These are phyloP conservation scores for Mimosa bimucronata DNA, from an alignment of 306 rosid species.

Conservation along the genomic window DNA sequence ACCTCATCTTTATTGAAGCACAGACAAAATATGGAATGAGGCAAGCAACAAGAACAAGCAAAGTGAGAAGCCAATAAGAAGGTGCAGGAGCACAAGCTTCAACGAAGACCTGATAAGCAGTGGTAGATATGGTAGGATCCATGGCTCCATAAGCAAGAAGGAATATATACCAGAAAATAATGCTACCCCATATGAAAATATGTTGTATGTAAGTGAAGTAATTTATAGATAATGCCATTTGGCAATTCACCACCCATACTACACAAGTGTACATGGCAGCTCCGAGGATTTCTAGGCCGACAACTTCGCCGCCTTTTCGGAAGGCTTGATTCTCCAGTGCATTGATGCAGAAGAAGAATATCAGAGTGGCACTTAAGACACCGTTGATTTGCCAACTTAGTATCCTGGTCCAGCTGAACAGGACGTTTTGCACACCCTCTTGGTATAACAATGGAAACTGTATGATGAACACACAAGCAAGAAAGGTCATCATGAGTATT, in stretches of 20 bases:
- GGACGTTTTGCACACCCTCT: slow-evolving; percentile 89
- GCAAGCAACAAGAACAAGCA: slow-evolving; percentile 59
- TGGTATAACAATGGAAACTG: slow-evolving; percentile 94
- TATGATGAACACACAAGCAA: not conserved
- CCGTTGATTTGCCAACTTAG: slow-evolving; percentile 82
- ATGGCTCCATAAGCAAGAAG: slow-evolving; percentile 89
- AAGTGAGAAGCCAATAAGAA: slow-evolving; percentile 74
- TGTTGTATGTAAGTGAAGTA: slow-evolving; percentile 91
- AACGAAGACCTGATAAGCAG: slow-evolving; percentile 84
- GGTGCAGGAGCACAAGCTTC: slow-evolving; percentile 95
- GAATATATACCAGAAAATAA: slow-evolving; percentile 78
- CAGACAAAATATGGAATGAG: slow-evolving; percentile 73
- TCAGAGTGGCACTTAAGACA: slow-evolving; percentile 52
- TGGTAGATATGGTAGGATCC: slow-evolving; percentile 65
- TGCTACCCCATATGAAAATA: slow-evolving; percentile 93
- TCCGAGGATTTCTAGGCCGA: slow-evolving; percentile 66
- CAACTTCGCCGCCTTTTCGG: slow-evolving; percentile 79
- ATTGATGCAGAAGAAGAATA: slow-evolving; percentile 76
- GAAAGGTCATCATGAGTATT: not conserved
- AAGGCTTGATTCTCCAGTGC: slow-evolving; percentile 77
- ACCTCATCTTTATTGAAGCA: slow-evolving; percentile 73
- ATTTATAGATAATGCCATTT: slow-evolving; percentile 86
- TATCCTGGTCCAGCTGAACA: slow-evolving; percentile 87
- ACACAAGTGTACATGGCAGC: slow-evolving; percentile 87
- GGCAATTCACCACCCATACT: slow-evolving; percentile 95